Percentiles rank a stretch among this genome's conserved stretches.
Conservation (phyloP, 1,284 basidiomycete genomes). For the Grifola frondosa region DNA sequence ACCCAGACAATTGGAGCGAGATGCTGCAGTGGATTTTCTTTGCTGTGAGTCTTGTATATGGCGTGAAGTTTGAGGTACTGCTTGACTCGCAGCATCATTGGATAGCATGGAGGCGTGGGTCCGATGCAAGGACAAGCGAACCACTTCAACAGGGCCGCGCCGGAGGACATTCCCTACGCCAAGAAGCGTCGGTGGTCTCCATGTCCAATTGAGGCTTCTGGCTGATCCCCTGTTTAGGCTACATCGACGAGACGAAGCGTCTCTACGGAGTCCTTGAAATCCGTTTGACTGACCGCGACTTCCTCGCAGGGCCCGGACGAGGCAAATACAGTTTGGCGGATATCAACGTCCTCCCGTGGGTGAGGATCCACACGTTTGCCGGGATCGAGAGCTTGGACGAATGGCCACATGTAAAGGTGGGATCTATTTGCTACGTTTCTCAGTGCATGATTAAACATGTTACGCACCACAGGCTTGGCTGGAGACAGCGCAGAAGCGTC, state of each 20-base stretch:
- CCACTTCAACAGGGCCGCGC: constrained; percentile 56
- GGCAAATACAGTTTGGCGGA: constrained; percentile 71
- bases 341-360: constrained; percentile 59
- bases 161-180: constrained; percentile 66
- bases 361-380: constrained; percentile 41
- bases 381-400: constrained; percentile 50
- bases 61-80: not conserved
- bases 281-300: constrained; percentile 63
- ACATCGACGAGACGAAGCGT: constrained; percentile 74
- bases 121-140: constrained; percentile 77
- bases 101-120: constrained; percentile 66
- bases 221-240: constrained; percentile 42
- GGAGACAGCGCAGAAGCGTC: constrained; percentile 21
- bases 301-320: constrained; percentile 64
- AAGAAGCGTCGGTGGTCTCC: constrained; percentile 46
- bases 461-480: constrained; percentile 28
- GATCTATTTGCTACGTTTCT: too few species aligned
- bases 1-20: constrained; percentile 48
- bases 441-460: too few species aligned
- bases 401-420: constrained; percentile 34
- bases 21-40: constrained; percentile 83
- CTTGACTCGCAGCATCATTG: not conserved
- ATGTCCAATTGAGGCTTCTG: not conserved
- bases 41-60: constrained; percentile 40
- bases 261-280: constrained; percentile 77